Evolutionary conservation across 2,329 filamentous ascomycete genomes (phyloP), one percentile per base, ranked within the genome.

Genomic region (Ophiocordyceps polyrhachis-furcata): DNA sequence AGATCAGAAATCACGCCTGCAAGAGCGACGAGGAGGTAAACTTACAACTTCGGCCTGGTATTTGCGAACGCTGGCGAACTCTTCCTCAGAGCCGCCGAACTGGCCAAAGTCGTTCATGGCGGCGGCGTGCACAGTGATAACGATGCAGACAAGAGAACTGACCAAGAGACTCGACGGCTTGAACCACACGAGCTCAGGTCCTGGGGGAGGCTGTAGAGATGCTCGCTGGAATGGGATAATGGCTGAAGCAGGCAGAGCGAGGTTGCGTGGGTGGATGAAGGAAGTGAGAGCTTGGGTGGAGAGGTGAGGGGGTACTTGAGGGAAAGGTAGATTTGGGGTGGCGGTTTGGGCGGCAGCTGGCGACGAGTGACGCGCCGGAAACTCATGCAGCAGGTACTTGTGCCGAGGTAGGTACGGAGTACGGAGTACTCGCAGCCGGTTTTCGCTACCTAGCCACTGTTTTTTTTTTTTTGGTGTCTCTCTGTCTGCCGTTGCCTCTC

Each of bases 61-160:
- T 64, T 83, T 85, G 65, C 76, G 83, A 56, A 93, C 76, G 66
- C 89, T 83, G 50, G 74, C 74, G 60, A 82, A 85, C 66, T 91
- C 84, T 64, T 89, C 84, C 37, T 89, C 83, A 21, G 76, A 74
- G 55, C 78, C 76, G 55, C 79, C 80, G 60, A 75, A 86, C 56
- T 76, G 72, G 51, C 63, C 66, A 62, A 81, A 81, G 62, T 86
- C 82, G 54, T 75, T 74, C 81, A 86, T 86, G 51, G 50, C 55
- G 50, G 48, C 17, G 40, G 13, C 15, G 37, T 12, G 20, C 19
- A 41, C 46, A n/a, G 5, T 15, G 32, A 37, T 38, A 21, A 13
- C 9, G 28, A 46, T 42, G 19, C 17, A 40, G 8, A 7, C 21
- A 28, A 25, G 28, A 40, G 23, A 43, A 23, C 43, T 44, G 41